Percentiles rank a stretch among this genome's conserved stretches.
Evolutionary conservation across 768 basidiomycete genomes (phyloP).

Genomic region (Hygrocybe coccinea): DNA sequence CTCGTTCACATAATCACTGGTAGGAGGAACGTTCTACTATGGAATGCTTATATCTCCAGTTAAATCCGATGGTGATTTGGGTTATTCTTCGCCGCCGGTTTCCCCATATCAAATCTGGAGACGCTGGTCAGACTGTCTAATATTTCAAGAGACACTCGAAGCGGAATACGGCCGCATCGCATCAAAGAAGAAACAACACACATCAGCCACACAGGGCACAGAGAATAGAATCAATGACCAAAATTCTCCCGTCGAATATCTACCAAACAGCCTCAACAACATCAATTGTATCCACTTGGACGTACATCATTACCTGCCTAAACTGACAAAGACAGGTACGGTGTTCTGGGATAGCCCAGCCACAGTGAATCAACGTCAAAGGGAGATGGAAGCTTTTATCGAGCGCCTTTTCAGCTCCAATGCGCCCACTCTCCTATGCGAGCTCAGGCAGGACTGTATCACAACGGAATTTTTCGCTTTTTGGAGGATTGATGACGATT

Average conservation of each 20-base stretch:
- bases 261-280: constrained; percentile 81
- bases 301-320: constrained; percentile 62
- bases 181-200: constrained; percentile 60
- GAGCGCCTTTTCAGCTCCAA: constrained; percentile 53
- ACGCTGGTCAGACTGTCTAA: constrained; percentile 78
- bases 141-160: constrained; percentile 69
- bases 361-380: constrained; percentile 56
- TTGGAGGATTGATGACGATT: constrained; percentile 70
- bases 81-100: constrained; percentile 33
- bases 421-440: constrained; percentile 61
- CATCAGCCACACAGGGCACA: constrained; percentile 68
- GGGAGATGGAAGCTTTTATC: constrained; percentile 57
- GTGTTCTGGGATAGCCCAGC: constrained; percentile 69
- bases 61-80: constrained; percentile 29
- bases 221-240: constrained; percentile 68
- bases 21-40: constrained; percentile 54
- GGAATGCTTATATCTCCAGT: constrained; percentile 58
- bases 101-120: constrained; percentile 72
- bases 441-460: constrained; percentile 52
- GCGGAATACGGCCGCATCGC: constrained; percentile 58
- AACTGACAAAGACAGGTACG: constrained; percentile 64
- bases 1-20: constrained; percentile 22
- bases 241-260: constrained; percentile 80
- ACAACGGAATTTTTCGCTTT: constrained; percentile 75
- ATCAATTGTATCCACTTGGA: constrained; percentile 63